Evolutionary conservation across 2,329 filamentous ascomycete genomes (phyloP).

Genomic region (Ceratocystis variospora): DNA sequence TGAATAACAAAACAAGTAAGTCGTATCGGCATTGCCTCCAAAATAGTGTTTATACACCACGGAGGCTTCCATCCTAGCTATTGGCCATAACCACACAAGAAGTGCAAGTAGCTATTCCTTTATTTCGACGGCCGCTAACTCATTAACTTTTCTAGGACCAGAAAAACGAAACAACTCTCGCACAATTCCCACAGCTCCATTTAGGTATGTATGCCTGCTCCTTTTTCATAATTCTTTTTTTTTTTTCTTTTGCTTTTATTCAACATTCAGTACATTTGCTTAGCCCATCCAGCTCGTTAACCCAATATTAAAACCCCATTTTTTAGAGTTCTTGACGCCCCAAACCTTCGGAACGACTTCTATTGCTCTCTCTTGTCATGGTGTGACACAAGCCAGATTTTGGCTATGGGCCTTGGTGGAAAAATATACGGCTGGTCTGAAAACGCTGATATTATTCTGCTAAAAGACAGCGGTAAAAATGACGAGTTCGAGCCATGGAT

Average conservation of each 20-base stretch:
- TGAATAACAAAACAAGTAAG: slow-evolving; percentile 20
- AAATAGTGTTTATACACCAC: no score
- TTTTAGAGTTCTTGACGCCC: slow-evolving; percentile 67
- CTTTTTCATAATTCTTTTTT: background rate
- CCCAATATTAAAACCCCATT: background rate
- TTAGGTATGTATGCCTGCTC: slow-evolving; percentile 13
- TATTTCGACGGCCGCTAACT: background rate
- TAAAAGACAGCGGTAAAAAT: slow-evolving; percentile 29
- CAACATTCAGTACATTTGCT: background rate
- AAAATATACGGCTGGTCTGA: slow-evolving; percentile 87
- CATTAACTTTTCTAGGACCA: background rate
- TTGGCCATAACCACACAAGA: slow-evolving; percentile 12
- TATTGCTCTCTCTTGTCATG: slow-evolving; percentile 90
- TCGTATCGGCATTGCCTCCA: background rate
- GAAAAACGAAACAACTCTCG: slow-evolving; percentile 1
- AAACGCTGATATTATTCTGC: slow-evolving; percentile 45
- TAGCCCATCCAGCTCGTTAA: background rate
- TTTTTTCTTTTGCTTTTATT: slow-evolving; percentile 20
- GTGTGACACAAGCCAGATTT: slow-evolving; percentile 54
- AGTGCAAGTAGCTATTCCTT: background rate
- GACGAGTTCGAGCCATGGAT: slow-evolving; percentile 37
- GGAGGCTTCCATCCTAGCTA: no score
- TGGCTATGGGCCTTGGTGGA: slow-evolving; percentile 72
- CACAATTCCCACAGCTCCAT: slow-evolving; percentile 17
- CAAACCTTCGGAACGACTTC: slow-evolving; percentile 81